Base-by-base conservation (phyloP, 805 yeast genomes). In the Ascoidea rubescens region DNA sequence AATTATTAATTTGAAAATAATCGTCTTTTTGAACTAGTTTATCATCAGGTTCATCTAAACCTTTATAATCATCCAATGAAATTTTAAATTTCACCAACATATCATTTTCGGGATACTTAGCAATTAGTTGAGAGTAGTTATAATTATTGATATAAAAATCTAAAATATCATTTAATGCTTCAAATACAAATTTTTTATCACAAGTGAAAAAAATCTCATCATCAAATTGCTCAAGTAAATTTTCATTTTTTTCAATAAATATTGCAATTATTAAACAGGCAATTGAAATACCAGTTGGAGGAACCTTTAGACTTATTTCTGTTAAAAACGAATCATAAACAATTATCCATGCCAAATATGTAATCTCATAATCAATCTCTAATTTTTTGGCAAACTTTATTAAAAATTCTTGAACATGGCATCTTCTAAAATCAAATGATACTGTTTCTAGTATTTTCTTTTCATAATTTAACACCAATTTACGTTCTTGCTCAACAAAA, bases 391-490 rank as follows among this genome's bases (percentile, higher is more conserved):
- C 73, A 56, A 77, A 72, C 58, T 83, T 82, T 17, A 87, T 73
- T 7, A 85, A 71, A 56, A 79, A 74, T 57, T 78, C 80, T 62
- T 87, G 96, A 31, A 79, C 73, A 50, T 78, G 78, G 50, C 79
- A 79, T 47, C 77, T 73, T 57, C 95, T 73, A 60, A 87, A 87
- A 64, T 89, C 96, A 62, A 89, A 90, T 28, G 84, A 78, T 57
- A 84, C 76, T 1, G 86, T 73, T 60, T 89, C 96, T 57, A 90
- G 69, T 50, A 89, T 70, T 60, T 79, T 81, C 58, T 82, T 80
- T 63, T 89, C 96, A 44, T 83, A 59, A 16, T 70, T 69, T 58
- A 87, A 66, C 1, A 86, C 69, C 45, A 73, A 71, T 58, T 73
- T 78, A 52, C 82, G 72, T 57, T 80, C 81, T 31, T 67, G 70